Conservation (phyloP, 2,329 filamentous ascomycete genomes). For the Neonectria faginata region DNA sequence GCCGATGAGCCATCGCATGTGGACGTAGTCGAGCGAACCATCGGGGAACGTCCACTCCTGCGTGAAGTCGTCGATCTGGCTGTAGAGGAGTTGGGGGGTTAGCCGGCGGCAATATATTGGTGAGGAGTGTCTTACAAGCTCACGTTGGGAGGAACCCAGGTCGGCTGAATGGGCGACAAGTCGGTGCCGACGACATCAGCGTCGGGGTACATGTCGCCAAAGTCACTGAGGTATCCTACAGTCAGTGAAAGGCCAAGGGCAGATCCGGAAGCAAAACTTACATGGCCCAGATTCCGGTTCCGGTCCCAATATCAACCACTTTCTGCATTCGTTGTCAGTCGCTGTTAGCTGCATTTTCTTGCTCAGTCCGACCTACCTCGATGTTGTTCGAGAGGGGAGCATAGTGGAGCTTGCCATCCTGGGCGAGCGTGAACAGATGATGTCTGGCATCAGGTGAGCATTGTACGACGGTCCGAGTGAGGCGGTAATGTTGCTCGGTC, state of each 20-base stretch:
- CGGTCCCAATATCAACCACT: conserved; percentile 35
- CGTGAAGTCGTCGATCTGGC: conserved; percentile 69
- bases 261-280: neutral
- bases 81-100: conserved; percentile 4
- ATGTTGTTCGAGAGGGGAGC: conserved; percentile 28
- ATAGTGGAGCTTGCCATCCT: conserved; percentile 26
- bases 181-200: conserved; percentile 61
- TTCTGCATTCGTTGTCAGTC: conserved; percentile 18
- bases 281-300: conserved; percentile 38
- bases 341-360: neutral
- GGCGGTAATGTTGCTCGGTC: neutral
- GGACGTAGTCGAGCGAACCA: conserved; percentile 69
- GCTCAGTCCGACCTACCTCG: conserved; percentile 9
- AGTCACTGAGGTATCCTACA: conserved; percentile 56
- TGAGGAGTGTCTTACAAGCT: conserved; percentile 17
- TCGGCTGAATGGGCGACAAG: conserved; percentile 67
- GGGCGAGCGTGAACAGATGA: conserved; percentile 28
- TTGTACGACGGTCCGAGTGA: neutral
- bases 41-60: conserved; percentile 61
- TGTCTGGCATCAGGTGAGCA: conserved; percentile 25
- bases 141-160: conserved; percentile 49
- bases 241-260: neutral
- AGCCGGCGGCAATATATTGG: neutral
- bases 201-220: conserved; percentile 55
- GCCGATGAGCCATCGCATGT: conserved; percentile 68